Base-by-base conservation (phyloP, 2,329 filamentous ascomycete species). In the Colletotrichum endophyticum region DNA sequence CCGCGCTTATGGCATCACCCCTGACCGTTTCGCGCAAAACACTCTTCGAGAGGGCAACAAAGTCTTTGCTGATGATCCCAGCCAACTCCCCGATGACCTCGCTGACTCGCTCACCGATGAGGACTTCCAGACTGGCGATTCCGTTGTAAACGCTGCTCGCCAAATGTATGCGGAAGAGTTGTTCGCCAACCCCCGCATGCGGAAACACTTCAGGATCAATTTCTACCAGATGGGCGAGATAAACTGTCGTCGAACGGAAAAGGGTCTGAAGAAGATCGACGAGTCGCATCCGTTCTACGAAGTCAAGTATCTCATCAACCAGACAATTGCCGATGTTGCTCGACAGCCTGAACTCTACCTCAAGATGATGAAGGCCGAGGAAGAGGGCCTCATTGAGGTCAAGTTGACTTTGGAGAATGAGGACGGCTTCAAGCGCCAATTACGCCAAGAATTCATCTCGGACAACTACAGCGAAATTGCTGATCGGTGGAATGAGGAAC, bases 241-340 rank as follows among this genome's bases (percentile, higher is more conserved):
- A 76, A 96, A 96, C 86, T 98, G 96, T 84, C 92, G 92, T 77
- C 93, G 97, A 72, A 99, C 97, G 1, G 96, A 99, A 76, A 99
- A 99, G 85, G 97, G 97, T 32, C 88, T 98, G 70, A 94, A 95
- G 73, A 95, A 95, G 82, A 99, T 99, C 80, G 96, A 98, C 80
- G 96, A 99, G 77, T 93, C 97, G 28, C 96, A 99, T 81, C 95
- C 96, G 0, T 99, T 98, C 85, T 99, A 99, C 83, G 97, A 99
- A 84, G 95, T 99, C 88, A 98, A 99, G 85, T 99, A 99, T 81
- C 89, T 99, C 25, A 93, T 95, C 78, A 96, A 97, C 80, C 96
- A 98, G 84, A 95, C 95, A 9, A 94, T 98, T 77, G 88, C 89
- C 57, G 94, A 97, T 79, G 91, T 99, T 75, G 94, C 95, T 4